Base-by-base conservation (phyloP, 352 stramenopile genomes). In the Pythium apleroticum region DNA sequence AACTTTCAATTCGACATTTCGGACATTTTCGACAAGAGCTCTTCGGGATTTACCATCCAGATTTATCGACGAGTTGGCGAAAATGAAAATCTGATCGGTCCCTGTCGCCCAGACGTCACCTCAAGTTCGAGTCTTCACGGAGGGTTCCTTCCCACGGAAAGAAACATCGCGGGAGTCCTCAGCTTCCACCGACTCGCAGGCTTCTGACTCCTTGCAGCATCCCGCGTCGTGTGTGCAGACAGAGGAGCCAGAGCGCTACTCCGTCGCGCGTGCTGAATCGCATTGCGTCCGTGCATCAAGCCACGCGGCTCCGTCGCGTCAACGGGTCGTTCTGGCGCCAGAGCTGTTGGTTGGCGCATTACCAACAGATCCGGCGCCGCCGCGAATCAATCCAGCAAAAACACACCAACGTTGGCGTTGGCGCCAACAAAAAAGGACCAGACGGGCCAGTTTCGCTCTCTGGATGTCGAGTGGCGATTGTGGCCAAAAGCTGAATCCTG, bases 361-460 rank as follows among this genome's bases (percentile, higher is more conserved):
- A 63, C 58, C 58, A 57, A 56, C 43, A 50, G n/a, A 50, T 50
- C 43, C 28, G 11, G 9, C 50, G 39, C 25, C n/a, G 25, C 27
- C 25, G 31, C n/a, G n/a, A n/a, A n/a, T n/a, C n/a, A n/a, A 50
- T 48, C 5, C 19, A 12, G 9, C 31, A 20, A 57, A 25, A n/a
- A n/a, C 43, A 28, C 27, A 41, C 57, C 43, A 27, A 27, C n/a
- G 20, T 50, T 50, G 43, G 43, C 43, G 31, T 57, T n/a, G 31
- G 48, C 48, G 46, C 58, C 58, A 65, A 65, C 58, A 65, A 65
- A 65, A 65, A 65, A 65, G 33, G 58, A 57, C 17, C 58, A 65
- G 58, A 57, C 58, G 58, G 55, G 58, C 46, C 58, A 52, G 33
- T 41, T 61, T 50, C 43, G n/a, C 39, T 57, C 19, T 31, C 45